phyloP scores from a whole-genome alignment of 441 rosid species.

The Erodium moschatum region DNA sequence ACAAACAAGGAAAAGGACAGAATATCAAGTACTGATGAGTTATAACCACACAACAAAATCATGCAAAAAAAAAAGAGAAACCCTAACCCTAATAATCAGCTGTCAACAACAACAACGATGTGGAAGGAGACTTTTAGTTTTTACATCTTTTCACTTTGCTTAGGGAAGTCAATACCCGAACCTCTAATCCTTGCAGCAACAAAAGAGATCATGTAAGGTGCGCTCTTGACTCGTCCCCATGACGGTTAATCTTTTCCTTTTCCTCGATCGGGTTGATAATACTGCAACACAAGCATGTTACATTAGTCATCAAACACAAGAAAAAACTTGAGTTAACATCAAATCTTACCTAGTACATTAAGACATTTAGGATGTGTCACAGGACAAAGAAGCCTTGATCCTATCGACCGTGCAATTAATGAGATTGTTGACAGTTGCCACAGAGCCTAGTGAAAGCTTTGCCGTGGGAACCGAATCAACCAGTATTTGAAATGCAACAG shows the following conservation, averaged over 20 bases:
- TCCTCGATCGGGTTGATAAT: no score
- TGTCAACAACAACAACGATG: no score
- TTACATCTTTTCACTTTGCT: not conserved
- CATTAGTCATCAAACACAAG: no score
- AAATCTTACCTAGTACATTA: no score
- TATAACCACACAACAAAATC: not conserved
- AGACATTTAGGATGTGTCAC: constrained; percentile 16
- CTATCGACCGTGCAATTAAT: constrained; percentile 59
- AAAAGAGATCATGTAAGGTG: constrained; percentile 50
- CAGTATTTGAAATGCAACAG: constrained; percentile 71
- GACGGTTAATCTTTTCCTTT: no score
- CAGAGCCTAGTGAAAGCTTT: constrained; percentile 14
- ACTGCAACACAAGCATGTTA: no score
- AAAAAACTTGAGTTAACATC: no score
- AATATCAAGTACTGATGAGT: no score
- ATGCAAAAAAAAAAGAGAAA: constrained; percentile 8
- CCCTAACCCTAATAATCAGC: not conserved
- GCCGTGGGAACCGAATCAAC: constrained; percentile 57
- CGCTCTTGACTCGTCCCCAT: constrained; percentile 79
- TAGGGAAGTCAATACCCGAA: constrained; percentile 85
- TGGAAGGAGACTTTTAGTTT: no score
- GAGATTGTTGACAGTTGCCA: constrained; percentile 76
- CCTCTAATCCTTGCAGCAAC: constrained; percentile 31
- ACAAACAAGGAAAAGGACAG: not conserved
- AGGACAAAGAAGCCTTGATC: constrained; percentile 49